Conservation (phyloP, 2,329 filamentous ascomycete species). For the Sporothrix pallida region DNA sequence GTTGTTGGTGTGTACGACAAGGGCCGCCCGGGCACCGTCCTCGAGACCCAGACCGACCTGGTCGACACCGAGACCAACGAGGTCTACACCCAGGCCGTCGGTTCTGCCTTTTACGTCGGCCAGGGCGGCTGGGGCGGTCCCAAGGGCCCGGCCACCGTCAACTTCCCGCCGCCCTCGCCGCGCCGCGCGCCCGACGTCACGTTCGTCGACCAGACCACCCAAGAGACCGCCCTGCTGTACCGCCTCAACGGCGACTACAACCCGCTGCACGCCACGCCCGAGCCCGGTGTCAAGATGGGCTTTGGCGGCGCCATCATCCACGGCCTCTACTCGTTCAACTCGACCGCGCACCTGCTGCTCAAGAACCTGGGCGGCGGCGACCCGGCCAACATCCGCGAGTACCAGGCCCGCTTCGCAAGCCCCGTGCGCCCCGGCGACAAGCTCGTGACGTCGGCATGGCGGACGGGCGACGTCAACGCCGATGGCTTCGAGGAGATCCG, state of each 20-base stretch:
- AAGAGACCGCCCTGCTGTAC: conserved; percentile 77
- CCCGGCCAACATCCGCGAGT: conserved; percentile 82
- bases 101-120: conserved; percentile 78
- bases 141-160: conserved; percentile 81
- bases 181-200: conserved; percentile 72
- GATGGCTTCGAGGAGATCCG: conserved; percentile 82
- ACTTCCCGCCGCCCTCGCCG: conserved; percentile 75
- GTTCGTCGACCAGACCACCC: conserved; percentile 71
- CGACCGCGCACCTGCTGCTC: conserved; percentile 73
- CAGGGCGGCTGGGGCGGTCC: conserved; percentile 86
- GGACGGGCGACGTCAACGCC: conserved; percentile 78
- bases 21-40: conserved; percentile 79
- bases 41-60: conserved; percentile 78
- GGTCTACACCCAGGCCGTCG: conserved; percentile 71
- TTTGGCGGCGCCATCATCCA: conserved; percentile 90
- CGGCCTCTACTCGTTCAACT: conserved; percentile 88
- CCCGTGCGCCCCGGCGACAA: conserved; percentile 85
- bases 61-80: conserved; percentile 73
- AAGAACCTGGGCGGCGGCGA: conserved; percentile 76
- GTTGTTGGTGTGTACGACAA: conserved; percentile 90
- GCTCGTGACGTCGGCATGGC: conserved; percentile 81
- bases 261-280: conserved; percentile 85
- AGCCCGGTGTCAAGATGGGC: conserved; percentile 86
- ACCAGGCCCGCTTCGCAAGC: conserved; percentile 84
- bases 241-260: conserved; percentile 94